Percentiles rank a stretch among this genome's conserved stretches.
Conservation (phyloP, 1,284 basidiomycete genomes). For the Ustanciosporium gigantosporum region DNA sequence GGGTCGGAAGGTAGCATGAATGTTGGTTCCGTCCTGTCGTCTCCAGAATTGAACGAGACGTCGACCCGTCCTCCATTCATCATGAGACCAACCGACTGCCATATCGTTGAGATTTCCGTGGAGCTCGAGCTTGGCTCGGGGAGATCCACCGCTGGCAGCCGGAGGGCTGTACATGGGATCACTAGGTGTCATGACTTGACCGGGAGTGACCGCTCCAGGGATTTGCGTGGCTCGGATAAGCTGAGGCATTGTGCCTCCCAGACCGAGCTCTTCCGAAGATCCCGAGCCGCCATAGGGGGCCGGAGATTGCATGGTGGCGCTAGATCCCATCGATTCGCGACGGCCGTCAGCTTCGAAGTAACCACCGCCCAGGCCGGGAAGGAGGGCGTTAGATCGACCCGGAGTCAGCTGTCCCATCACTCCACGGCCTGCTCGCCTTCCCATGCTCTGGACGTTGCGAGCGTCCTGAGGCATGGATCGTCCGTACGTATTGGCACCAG, state of each 20-base stretch:
- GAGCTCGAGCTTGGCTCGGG: constrained; percentile 55
- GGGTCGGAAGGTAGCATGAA: constrained; percentile 64
- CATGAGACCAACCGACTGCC: constrained; percentile 66
- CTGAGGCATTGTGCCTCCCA: constrained; percentile 27
- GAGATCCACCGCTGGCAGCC: constrained; percentile 19
- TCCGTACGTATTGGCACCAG: constrained; percentile 17
- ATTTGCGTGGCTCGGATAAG: constrained; percentile 39
- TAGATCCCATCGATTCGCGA: constrained; percentile 26
- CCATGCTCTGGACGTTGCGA: constrained; percentile 15
- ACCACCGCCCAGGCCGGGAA: constrained; percentile 17
- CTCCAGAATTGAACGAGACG: constrained; percentile 67
- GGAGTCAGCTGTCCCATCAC: constrained; percentile 26
- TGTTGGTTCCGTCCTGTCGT: constrained; percentile 64
- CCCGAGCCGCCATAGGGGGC: constrained; percentile 15
- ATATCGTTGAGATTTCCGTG: constrained; percentile 65
- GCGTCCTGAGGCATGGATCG: constrained; percentile 22
- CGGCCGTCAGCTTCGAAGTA: constrained; percentile 23
- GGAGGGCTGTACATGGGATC: constrained; percentile 41
- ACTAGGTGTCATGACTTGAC: constrained; percentile 8
- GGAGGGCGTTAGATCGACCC: constrained; percentile 20
- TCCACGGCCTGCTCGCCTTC: constrained; percentile 21
- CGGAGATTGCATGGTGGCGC: constrained; percentile 22
- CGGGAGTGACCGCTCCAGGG: constrained; percentile 14
- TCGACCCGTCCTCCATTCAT: constrained; percentile 64
- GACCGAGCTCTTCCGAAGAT: constrained; percentile 26